phyloP scores from a whole-genome alignment of 2,329 filamentous ascomycete genomes.

The Corynespora cassiicola region DNA sequence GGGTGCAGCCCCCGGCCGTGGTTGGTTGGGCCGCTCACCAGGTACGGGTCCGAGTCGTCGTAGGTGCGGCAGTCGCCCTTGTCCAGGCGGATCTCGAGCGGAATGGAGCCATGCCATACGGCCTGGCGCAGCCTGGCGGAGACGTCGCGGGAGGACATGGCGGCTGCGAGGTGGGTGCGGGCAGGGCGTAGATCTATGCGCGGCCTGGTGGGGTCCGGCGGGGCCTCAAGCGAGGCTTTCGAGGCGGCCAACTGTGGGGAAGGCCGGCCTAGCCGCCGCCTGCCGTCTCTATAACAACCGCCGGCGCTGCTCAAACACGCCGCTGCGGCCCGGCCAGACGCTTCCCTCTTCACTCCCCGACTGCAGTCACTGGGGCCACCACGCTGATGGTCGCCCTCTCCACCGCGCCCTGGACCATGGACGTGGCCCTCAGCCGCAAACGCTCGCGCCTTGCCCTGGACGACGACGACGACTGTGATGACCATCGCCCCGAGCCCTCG shows the following conservation, averaged over 20 bases:
- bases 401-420: slow-evolving; percentile 33
- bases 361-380: slow-evolving; percentile 8
- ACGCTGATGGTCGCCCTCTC: slow-evolving; percentile 23
- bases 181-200: slow-evolving; percentile 4
- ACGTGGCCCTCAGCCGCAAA: slow-evolving; percentile 37
- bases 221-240: slow-evolving; percentile 4
- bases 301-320: slow-evolving; percentile 5
- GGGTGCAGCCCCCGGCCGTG: slow-evolving; percentile 4
- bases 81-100: slow-evolving; percentile 65
- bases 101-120: slow-evolving; percentile 66
- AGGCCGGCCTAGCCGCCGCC: slow-evolving; percentile 2
- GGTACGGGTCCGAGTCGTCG: slow-evolving; percentile 65
- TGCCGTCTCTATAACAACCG: slow-evolving; percentile 32
- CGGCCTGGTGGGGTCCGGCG: slow-evolving; percentile 8
- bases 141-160: slow-evolving; percentile 40
- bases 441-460: slow-evolving; percentile 38
- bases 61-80: slow-evolving; percentile 66
- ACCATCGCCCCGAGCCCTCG: slow-evolving; percentile 22
- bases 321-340: slow-evolving; percentile 4
- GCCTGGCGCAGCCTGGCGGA: slow-evolving; percentile 51
- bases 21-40: slow-evolving; percentile 50
- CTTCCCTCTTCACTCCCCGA: slow-evolving; percentile 8
- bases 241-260: not conserved
- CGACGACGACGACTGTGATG: slow-evolving; percentile 29
- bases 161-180: slow-evolving; percentile 4